phyloP scores from a whole-genome alignment of 306 rosid genomes.

The Alnus rubra region DNA sequence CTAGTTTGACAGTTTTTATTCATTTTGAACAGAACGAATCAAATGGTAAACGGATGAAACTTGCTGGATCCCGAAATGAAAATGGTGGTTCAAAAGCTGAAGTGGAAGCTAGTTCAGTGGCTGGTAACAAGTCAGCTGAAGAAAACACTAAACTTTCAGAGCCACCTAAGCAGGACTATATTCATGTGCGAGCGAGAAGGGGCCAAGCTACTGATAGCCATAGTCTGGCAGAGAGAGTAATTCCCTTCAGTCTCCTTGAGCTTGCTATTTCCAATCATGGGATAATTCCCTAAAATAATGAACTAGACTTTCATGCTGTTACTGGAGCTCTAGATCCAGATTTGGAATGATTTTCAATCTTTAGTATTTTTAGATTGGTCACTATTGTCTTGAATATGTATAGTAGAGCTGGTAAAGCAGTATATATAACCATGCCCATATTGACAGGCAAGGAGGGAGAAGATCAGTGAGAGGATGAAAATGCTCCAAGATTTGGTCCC shows the following conservation, averaged over 20 bases:
- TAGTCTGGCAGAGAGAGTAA: slow-evolving; percentile 92
- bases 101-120: slow-evolving; percentile 52
- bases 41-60: slow-evolving; percentile 55
- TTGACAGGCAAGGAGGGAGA: slow-evolving; percentile 90
- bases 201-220: slow-evolving; percentile 99
- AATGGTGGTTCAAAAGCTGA: slow-evolving; percentile 39
- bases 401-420: background rate
- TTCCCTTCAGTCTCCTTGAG: slow-evolving; percentile 12
- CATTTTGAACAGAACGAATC: slow-evolving; percentile 44
- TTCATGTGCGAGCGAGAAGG: slow-evolving; percentile 95
- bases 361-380: background rate
- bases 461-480: slow-evolving; percentile 93
- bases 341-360: slow-evolving; percentile 10
- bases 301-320: background rate
- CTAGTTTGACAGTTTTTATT: background rate
- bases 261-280: slow-evolving; percentile 18
- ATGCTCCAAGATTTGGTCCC: slow-evolving; percentile 92
- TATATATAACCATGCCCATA: slow-evolving; percentile 1
- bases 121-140: slow-evolving; percentile 49
- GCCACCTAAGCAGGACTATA: slow-evolving; percentile 78
- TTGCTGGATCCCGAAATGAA: slow-evolving; percentile 39
- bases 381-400: background rate
- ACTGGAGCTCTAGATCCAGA: slow-evolving; percentile 9
- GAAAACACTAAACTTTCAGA: slow-evolving; percentile 50
- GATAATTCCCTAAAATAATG: background rate